Conservation (phyloP, 352 stramenopile genomes). For the Globisporangium megalacanthum region DNA sequence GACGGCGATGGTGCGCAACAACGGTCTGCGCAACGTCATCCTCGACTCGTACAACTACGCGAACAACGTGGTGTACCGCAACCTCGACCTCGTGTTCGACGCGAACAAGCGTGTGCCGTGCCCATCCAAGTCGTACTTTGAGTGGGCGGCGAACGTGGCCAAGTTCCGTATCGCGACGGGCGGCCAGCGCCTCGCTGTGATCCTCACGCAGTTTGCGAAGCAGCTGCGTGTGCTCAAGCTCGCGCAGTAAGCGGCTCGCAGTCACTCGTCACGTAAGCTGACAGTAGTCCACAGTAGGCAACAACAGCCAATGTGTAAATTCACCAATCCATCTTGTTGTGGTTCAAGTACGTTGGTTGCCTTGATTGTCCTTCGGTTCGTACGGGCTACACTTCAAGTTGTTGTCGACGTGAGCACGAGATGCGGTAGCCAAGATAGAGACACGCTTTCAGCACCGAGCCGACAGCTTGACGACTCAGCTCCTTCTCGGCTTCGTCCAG, state of each 20-base stretch:
- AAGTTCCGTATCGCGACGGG: conserved; percentile 47
- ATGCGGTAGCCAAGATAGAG: conserved; percentile 46
- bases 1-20: conserved; percentile 22
- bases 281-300: background rate
- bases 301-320: background rate
- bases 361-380: background rate
- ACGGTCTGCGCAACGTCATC: conserved; percentile 22
- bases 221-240: conserved; percentile 38
- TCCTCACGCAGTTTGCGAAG: conserved; percentile 49
- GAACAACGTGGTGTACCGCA: conserved; percentile 28
- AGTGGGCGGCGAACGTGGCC: conserved; percentile 23
- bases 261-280: background rate
- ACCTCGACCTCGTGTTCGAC: conserved; percentile 25
- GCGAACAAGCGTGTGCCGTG: conserved; percentile 12
- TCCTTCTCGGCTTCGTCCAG: conserved; percentile 50
- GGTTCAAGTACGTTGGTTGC: background rate
- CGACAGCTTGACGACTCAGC: conserved; percentile 37
- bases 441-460: conserved; percentile 47
- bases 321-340: background rate
- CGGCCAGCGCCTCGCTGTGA: conserved; percentile 43
- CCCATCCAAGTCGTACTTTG: conserved; percentile 28
- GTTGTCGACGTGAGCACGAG: conserved; percentile 19
- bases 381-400: no score
- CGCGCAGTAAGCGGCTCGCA: conserved; percentile 14
- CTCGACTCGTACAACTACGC: conserved; percentile 46